phyloP scores from a whole-genome alignment of 2,329 filamentous ascomycete species.

The Fusarium circinatum region DNA sequence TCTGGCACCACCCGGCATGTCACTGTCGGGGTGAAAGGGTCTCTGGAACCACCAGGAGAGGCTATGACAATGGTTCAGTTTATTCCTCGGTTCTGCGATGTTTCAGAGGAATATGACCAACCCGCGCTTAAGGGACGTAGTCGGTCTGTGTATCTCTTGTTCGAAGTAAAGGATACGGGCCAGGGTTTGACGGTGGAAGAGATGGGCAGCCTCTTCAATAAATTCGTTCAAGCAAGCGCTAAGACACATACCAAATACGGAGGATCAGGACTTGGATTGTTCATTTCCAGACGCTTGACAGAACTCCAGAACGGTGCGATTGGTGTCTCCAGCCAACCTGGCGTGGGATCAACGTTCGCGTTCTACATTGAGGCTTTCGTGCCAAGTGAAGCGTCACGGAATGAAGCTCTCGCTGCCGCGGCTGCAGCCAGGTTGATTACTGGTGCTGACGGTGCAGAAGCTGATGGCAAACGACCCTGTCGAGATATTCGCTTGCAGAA shows the following conservation, averaged over 20 bases:
- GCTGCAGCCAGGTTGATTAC: conserved; percentile 48
- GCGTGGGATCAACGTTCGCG: conserved; percentile 78
- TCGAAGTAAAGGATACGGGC: conserved; percentile 81
- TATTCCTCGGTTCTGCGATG: conserved; percentile 65
- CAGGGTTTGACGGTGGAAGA: conserved; percentile 77
- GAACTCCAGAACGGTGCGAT: conserved; percentile 85
- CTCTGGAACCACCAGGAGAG: conserved; percentile 51
- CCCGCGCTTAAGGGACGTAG: conserved; percentile 44
- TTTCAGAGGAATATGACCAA: conserved; percentile 53
- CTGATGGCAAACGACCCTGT: conserved; percentile 31
- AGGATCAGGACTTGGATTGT: conserved; percentile 80
- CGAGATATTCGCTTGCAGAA: conserved; percentile 38
- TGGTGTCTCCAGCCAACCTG: conserved; percentile 74
- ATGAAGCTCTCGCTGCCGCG: conserved; percentile 54
- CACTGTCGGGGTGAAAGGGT: conserved; percentile 59
- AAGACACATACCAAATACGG: conserved; percentile 83
- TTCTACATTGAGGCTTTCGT: conserved; percentile 74
- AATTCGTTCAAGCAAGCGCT: conserved; percentile 81
- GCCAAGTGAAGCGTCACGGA: conserved; percentile 53
- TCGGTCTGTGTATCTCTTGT: conserved; percentile 72
- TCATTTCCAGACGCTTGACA: conserved; percentile 81
- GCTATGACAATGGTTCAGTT: conserved; percentile 65
- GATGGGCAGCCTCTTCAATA: conserved; percentile 78
- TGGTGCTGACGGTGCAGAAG: conserved; percentile 32
- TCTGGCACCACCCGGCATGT: conserved; percentile 67